A percentile compares a stretch with the other conserved stretches of the same genome.
phyloP scores from a whole-genome alignment of 768 basidiomycete genomes.

The Dacryopinax spathularia region DNA sequence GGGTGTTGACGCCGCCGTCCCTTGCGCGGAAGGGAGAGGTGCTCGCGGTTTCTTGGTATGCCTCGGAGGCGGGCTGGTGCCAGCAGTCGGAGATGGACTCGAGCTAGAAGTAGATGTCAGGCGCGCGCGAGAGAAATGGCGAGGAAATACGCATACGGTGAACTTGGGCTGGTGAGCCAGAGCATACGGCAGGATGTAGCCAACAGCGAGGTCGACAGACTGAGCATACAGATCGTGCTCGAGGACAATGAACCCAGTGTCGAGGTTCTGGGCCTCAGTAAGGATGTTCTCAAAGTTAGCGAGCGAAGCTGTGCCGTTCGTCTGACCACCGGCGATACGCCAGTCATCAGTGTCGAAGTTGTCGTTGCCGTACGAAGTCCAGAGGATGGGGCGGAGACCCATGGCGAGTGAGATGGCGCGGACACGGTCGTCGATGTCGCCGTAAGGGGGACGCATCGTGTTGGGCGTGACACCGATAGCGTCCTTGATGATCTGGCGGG shows the following conservation, averaged over 20 bases:
- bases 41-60: constrained; percentile 30
- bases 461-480: constrained; percentile 59
- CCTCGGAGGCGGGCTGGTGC: constrained; percentile 17
- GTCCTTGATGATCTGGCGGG: constrained; percentile 40
- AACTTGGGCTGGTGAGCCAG: constrained; percentile 21
- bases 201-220: constrained; percentile 34
- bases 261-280: constrained; percentile 40
- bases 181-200: constrained; percentile 33
- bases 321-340: constrained; percentile 67
- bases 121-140: constrained; percentile 9
- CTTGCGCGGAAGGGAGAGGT: constrained; percentile 12
- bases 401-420: constrained; percentile 80
- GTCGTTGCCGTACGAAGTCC: constrained; percentile 52
- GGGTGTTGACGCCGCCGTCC: not conserved
- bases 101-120: constrained; percentile 6
- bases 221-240: constrained; percentile 66
- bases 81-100: constrained; percentile 16
- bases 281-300: constrained; percentile 63
- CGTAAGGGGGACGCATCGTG: constrained; percentile 57
- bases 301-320: constrained; percentile 49
- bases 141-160: constrained; percentile 26
- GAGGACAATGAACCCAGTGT: constrained; percentile 66
- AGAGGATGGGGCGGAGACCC: constrained; percentile 83
- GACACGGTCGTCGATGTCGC: constrained; percentile 87
- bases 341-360: constrained; percentile 75